These are phyloP conservation scores for Stachybotrys chlorohalonatus DNA, from an alignment of 2,329 filamentous ascomycete genomes.

Conservation along the genomic window DNA sequence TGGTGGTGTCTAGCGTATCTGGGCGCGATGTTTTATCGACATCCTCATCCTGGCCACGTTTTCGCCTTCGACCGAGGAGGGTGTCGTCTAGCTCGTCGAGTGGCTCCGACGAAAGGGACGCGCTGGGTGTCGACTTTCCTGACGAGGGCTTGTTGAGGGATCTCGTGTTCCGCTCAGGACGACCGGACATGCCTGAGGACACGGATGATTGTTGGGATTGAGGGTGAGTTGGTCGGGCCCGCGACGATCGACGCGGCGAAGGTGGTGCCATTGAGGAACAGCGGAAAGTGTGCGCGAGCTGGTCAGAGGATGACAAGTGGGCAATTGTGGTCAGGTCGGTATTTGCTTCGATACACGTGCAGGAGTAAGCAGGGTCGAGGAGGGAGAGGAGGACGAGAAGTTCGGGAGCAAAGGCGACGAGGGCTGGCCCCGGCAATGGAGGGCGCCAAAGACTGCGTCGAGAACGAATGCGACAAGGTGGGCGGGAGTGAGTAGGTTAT, in stretches of 20 bases:
- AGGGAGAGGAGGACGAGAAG: not conserved
- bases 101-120: slow-evolving; percentile 61
- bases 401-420: not conserved
- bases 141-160: slow-evolving; percentile 65
- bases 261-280: slow-evolving; percentile 46
- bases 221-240: slow-evolving; percentile 73
- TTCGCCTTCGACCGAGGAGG: slow-evolving; percentile 68
- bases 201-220: slow-evolving; percentile 70
- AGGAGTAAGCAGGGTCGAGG: slow-evolving; percentile 2
- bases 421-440: slow-evolving; percentile 2
- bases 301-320: slow-evolving; percentile 3
- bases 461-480: slow-evolving; percentile 12
- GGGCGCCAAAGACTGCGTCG: slow-evolving; percentile 6
- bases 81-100: slow-evolving; percentile 61
- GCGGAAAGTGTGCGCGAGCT: slow-evolving; percentile 10
- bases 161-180: slow-evolving; percentile 65
- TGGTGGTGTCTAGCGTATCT: slow-evolving; percentile 41
- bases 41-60: slow-evolving; percentile 62
- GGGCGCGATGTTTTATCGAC: slow-evolving; percentile 33
- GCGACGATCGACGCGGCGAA: slow-evolving; percentile 80
- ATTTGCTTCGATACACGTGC: slow-evolving; percentile 1
- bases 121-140: slow-evolving; percentile 66
- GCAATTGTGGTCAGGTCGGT: slow-evolving; percentile 3
- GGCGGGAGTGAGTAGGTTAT: slow-evolving; percentile 7
- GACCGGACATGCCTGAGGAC: slow-evolving; percentile 69